Base-by-base conservation (phyloP, 805 yeast species). In the Jamesozyma lodderae region DNA sequence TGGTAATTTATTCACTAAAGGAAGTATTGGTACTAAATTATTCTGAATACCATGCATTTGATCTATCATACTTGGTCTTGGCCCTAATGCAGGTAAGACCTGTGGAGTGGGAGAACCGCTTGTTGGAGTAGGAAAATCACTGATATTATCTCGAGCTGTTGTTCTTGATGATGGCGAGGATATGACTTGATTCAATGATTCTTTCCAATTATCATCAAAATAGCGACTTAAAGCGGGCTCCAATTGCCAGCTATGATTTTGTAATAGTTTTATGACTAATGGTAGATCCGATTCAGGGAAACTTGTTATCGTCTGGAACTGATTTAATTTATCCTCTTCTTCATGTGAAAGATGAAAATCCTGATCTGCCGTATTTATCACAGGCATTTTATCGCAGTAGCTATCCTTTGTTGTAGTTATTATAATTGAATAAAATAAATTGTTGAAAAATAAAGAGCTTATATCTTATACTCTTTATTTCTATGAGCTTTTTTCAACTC, bases 141-240 rank as follows among this genome's bases (percentile, higher is more conserved):
- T 19, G n/a, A 11, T 7, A 8, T 11, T 15, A 7, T 11, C n/a
- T 9, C 44, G 42, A 7, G 48, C 39, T 4, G 47, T 36, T 28
- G 43, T 41, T 33, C 36, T 31, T 3, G 47, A 39, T 21, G 41
- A 29, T 6, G 36, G 41, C 8, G 47, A 42, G 14, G 39, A 20
- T 13, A 18, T 25, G 10, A 35, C 37, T 16, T 17, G 37, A 22
- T 16, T 20, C 17, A 40, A 37, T 20, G 31, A 42, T 27, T 48
- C 47, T 14, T 57, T 67, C 59, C 74, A 65, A 36, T 68, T 65
- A 15, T 70, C 72, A 47, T 81, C 88, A 51, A 78, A 78, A 53
- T 68, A 81, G 36, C 75, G 67, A 3, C 79, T 70, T 23, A 79
- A 57, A 1, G 86, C 75, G 31, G 69, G 63, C 48, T 79, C 83